These are phyloP conservation scores for Salvia miltiorrhiza DNA, from an alignment of 257 asterid genomes.

Conservation along the genomic window DNA sequence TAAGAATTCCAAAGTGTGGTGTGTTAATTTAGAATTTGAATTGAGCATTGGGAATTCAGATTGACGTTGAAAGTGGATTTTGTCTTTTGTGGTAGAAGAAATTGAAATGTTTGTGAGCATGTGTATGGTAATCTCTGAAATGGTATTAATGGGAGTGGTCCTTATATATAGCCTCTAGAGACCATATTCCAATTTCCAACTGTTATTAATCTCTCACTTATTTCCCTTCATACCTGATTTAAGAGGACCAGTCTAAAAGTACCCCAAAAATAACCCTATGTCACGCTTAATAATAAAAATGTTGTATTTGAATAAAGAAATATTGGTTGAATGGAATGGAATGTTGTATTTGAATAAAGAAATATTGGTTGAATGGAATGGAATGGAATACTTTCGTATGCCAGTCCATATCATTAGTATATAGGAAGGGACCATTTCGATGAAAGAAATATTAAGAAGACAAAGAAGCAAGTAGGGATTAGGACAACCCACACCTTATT, in stretches of 20 bases:
- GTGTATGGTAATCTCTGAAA: not conserved
- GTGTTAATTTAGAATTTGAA: not conserved
- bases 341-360: not conserved
- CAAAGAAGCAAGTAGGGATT: slow-evolving; percentile 33
- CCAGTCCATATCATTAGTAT: not conserved
- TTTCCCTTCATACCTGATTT: not conserved
- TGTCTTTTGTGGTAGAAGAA: not conserved
- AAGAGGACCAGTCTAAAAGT: not conserved
- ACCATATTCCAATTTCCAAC: not conserved
- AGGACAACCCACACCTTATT: slow-evolving; percentile 29
- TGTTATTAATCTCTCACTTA: not conserved
- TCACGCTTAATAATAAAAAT: not conserved
- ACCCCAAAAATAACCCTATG: not conserved
- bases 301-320: not conserved
- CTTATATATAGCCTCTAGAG: not conserved
- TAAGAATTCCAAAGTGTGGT: too few species aligned
- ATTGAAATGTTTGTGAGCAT: not conserved
- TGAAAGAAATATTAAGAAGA: not conserved
- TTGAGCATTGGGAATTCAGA: not conserved
- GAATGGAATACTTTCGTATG: not conserved
- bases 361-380: not conserved
- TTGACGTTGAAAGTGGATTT: not conserved
- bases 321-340: not conserved
- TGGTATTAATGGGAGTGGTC: slow-evolving; percentile 22
- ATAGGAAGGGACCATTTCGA: slow-evolving; percentile 1